Base-by-base conservation (phyloP, 192 early-diverging fungal genomes). In the Podochytrium sp. region DNA sequence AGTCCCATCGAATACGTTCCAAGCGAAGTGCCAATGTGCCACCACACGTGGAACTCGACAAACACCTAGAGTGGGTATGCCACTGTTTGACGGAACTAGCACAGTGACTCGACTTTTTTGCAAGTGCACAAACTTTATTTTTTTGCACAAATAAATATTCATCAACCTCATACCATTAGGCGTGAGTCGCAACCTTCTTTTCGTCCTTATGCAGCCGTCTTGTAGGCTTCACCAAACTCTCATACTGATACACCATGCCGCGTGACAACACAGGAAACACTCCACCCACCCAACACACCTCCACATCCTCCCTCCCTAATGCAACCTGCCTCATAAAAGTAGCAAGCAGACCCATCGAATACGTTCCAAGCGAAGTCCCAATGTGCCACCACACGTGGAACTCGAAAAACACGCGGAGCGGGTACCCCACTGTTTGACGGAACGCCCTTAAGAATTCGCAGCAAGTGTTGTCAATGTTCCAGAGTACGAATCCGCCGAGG, bases 391-490 rank as follows among this genome's bases (percentile, higher is more conserved):
- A 85, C 3, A 69, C 74, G 39, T 83, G 84, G 5, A 81, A 43
- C 67, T 85, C 78, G 37, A 78, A 29, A 16, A 91, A 73, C 68
- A 84, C 74, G n/a, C 80, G 76, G 23, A 91, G 33, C 18, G 80
- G 75, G 27, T 75, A 78, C 0, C 83, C 84, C 33, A 93, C 63
- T 43, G 67, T 70, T 14, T 50, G 65, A 23, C 90, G 73, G 34
- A 80, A 43, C 10, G 58, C 71, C 35, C 88, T 80, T 50, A 95
- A 75, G 16, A 78, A 43, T 50, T 59, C 52, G 65, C 93, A 95
- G 40, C 80, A 84, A 16, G 79, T 76, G 75, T 94, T 94, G 79
- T 95, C 93, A 20, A 92, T 75, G 73, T 91, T 92, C 93, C 93
- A 95, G 50, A 93, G 78, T 1, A 83, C 55, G 73, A 93, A 93